Conservation (phyloP, 495 filamentous ascomycete species). For the Halenospora varia region DNA sequence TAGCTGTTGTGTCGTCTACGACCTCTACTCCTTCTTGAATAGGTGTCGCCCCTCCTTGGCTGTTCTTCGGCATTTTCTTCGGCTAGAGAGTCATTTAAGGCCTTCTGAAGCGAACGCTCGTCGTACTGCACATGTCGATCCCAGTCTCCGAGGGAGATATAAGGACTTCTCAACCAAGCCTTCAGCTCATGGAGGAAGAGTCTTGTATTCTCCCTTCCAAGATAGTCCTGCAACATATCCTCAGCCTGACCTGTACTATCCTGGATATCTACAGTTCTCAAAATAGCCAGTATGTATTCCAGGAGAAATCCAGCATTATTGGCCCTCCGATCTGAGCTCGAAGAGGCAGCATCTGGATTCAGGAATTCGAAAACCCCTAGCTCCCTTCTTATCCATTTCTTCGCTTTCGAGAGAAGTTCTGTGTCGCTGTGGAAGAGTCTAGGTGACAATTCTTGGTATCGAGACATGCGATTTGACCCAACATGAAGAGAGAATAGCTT, state of each 20-base stretch:
- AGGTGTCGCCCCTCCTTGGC: not conserved
- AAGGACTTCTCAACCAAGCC: constrained; percentile 79
- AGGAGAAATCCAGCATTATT: constrained; percentile 88
- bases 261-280: constrained; percentile 89
- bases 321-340: constrained; percentile 40
- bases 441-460: constrained; percentile 73
- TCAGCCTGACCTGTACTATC: constrained; percentile 81
- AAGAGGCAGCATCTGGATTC: constrained; percentile 24
- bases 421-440: constrained; percentile 57
- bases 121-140: constrained; percentile 76
- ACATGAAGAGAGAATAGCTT: constrained; percentile 79
- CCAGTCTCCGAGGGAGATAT: constrained; percentile 65
- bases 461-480: constrained; percentile 73
- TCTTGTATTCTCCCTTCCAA: constrained; percentile 72
- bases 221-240: constrained; percentile 79
- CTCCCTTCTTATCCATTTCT: constrained; percentile 84
- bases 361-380: constrained; percentile 84
- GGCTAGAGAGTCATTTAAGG: too few relatives aligned
- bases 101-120: not conserved
- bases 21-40: not conserved
- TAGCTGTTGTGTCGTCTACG: too few relatives aligned
- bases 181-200: constrained; percentile 83
- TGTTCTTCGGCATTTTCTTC: not conserved
- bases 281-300: constrained; percentile 82
- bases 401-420: constrained; percentile 73